Base-by-base conservation (phyloP, 768 basidiomycete genomes). In the Suillus sp. region DNA sequence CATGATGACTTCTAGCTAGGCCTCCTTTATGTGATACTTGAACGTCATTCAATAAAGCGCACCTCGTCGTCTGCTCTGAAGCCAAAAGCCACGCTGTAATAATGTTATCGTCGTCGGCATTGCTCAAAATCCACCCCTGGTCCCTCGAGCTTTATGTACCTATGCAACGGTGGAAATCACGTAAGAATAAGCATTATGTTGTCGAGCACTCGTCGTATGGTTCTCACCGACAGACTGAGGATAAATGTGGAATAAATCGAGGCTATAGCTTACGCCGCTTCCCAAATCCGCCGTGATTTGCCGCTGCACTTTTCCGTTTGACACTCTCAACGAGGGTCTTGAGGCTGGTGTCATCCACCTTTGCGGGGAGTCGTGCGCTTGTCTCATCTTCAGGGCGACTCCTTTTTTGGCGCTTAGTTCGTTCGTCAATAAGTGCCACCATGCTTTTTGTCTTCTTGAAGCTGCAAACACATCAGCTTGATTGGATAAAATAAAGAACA, bases 361-460 rank as follows among this genome's bases (percentile, higher is more conserved):
- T 67, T 27, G 65, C 35, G 55, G 62, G 14, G 22, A 18, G 1
- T 34, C 35, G n/a, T 34, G 61, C 43, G 62, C 27, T 9, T 25
- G 0, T 65, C 59, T 20, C 58, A 27, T 25, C 25, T 61, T 59
- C 45, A 42, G 34, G 40, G 1, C 69, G 55, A 53, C 74, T 71
- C 42, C 77, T 71, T 66, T 79, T 81, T 67, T 86, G 86, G 13
- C 87, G 83, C 70, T 83, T 87, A 20, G 88, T 80, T n/a, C 95
- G 86, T 68, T 95, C 95, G n/a, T 88, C 83, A 42, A 99, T 79
- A 13, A 99, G 81, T 2, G 88, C 86, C 10, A 84, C 72, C 96
- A 99, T 99, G 57, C 87, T 87, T 75, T 91, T 93, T 1, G 96
- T 96, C 80, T 91, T 95, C 74, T 91, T 94, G 81, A 91, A 99